Evolutionary conservation across 179 eudicot genomes (phyloP).

Genomic region (Dionaea muscipula): DNA sequence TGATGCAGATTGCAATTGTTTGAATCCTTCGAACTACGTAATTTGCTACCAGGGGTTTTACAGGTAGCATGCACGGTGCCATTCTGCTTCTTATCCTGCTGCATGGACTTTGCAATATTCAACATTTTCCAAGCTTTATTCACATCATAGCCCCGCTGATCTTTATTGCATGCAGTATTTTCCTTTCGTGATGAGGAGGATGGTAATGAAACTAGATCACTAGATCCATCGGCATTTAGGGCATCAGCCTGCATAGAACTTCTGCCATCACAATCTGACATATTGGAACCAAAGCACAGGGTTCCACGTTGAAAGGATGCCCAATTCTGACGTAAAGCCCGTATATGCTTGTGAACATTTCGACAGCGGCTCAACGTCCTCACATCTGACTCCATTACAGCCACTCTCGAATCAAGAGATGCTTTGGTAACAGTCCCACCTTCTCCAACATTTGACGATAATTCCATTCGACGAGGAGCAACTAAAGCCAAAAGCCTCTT

Average conservation of each 20-base stretch:
- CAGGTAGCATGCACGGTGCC: conserved; percentile 12
- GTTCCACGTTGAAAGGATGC: conserved; percentile 47
- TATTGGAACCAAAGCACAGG: conserved; percentile 37
- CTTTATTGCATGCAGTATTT: conserved; percentile 8
- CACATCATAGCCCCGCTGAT: conserved; percentile 23
- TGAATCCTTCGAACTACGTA: conserved; percentile 11
- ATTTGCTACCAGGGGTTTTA: conserved; percentile 19
- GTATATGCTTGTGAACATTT: conserved; percentile 45
- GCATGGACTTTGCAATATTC: conserved; percentile 46
- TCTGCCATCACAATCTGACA: conserved; percentile 9
- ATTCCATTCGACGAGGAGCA: conserved; percentile 12
- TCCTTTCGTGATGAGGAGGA: conserved; percentile 13
- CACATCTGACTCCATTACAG: conserved; percentile 24
- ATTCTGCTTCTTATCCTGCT: conserved; percentile 16
- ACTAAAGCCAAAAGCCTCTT: conserved; percentile 22
- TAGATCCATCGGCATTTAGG: conserved; percentile 7
- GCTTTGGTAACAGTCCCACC: conserved; percentile 7
- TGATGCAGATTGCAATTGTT: conserved; percentile 9
- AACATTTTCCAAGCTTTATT: conserved; percentile 81
- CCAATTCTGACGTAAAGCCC: conserved; percentile 72
- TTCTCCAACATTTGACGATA: conserved; percentile 12
- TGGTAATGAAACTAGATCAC: conserved; percentile 16
- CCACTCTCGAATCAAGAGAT: conserved; percentile 1
- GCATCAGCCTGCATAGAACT: conserved; percentile 10
- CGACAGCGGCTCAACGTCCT: conserved; percentile 52